These are phyloP conservation scores for Lentinula guzmanii DNA, from an alignment of 768 basidiomycete species.

Conservation along the genomic window DNA sequence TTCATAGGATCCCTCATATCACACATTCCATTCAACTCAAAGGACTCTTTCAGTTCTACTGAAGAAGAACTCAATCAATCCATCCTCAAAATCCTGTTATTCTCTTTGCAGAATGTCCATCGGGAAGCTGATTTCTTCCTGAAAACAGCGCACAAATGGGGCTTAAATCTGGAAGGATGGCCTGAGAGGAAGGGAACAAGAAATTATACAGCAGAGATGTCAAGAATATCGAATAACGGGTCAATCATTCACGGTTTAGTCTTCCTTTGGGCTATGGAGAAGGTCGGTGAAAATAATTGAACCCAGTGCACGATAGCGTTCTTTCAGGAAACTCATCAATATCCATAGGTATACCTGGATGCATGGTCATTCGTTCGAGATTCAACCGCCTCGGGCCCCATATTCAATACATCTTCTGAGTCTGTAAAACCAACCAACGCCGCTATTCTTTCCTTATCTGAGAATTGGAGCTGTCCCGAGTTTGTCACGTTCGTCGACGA, in stretches of 20 bases:
- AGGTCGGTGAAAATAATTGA: conserved; percentile 28
- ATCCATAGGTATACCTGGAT: conserved; percentile 55
- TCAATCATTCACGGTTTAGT: conserved; percentile 58
- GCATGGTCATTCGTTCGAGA: conserved; percentile 52
- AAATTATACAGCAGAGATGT: conserved; percentile 71
- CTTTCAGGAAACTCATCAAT: not conserved
- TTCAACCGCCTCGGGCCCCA: conserved; percentile 7
- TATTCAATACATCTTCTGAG: not conserved
- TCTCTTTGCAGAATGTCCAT: conserved; percentile 51
- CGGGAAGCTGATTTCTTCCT: conserved; percentile 52
- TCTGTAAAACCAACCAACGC: conserved; percentile 8
- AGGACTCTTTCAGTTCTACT: conserved; percentile 22
- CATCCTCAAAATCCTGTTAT: conserved; percentile 43
- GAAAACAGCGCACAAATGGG: conserved; percentile 36
- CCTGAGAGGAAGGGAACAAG: conserved; percentile 53
- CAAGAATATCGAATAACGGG: conserved; percentile 37
- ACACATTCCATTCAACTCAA: conserved; percentile 44
- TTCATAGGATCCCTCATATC: conserved; percentile 65
- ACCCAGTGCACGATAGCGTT: not conserved
- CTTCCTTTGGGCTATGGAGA: conserved; percentile 79
- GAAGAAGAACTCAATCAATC: conserved; percentile 30
- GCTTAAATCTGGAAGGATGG: conserved; percentile 43
- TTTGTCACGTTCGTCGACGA: conserved; percentile 49
- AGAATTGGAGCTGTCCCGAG: conserved; percentile 56
- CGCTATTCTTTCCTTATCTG: conserved; percentile 43